Percentiles rank a stretch among this genome's conserved stretches.
Evolutionary conservation across 202 grass and related monocot species (phyloP).

Genomic region (Cymbopogon flexuosus): DNA sequence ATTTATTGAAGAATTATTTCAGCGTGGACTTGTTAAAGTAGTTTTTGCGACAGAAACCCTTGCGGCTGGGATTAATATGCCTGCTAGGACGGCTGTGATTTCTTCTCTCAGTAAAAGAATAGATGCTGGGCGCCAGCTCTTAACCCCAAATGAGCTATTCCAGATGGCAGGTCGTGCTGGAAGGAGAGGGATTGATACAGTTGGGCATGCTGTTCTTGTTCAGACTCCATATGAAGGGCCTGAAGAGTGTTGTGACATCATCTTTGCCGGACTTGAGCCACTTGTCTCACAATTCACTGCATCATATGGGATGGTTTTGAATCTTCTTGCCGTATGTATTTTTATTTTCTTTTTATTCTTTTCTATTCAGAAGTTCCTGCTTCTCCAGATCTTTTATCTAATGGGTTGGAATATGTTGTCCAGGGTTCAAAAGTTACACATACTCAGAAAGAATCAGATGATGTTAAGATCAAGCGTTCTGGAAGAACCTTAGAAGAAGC

Average conservation of each 20-base stretch:
- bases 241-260: slow-evolving; percentile 78
- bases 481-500: slow-evolving; percentile 95
- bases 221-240: slow-evolving; percentile 84
- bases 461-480: slow-evolving; percentile 51
- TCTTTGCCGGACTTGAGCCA: slow-evolving; percentile 83
- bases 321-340: slow-evolving; percentile 79
- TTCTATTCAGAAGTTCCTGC: slow-evolving; percentile 8
- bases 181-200: slow-evolving; percentile 89
- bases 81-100: slow-evolving; percentile 86
- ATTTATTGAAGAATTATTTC: slow-evolving; percentile 95
- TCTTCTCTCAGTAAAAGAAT: slow-evolving; percentile 80
- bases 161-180: slow-evolving; percentile 98
- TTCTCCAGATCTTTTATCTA: slow-evolving; percentile 26
- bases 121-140: slow-evolving; percentile 67
- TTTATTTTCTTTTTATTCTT: background rate
- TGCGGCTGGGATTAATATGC: slow-evolving; percentile 97
- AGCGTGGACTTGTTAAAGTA: slow-evolving; percentile 90
- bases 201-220: slow-evolving; percentile 85
- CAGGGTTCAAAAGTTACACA: slow-evolving; percentile 93
- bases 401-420: slow-evolving; percentile 23
- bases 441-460: slow-evolving; percentile 56
- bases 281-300: slow-evolving; percentile 97
- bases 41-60: slow-evolving; percentile 97
- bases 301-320: slow-evolving; percentile 99
- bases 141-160: slow-evolving; percentile 82